Conservation (phyloP, 768 basidiomycete genomes). For the Rhodotorula kratochvilovae region DNA sequence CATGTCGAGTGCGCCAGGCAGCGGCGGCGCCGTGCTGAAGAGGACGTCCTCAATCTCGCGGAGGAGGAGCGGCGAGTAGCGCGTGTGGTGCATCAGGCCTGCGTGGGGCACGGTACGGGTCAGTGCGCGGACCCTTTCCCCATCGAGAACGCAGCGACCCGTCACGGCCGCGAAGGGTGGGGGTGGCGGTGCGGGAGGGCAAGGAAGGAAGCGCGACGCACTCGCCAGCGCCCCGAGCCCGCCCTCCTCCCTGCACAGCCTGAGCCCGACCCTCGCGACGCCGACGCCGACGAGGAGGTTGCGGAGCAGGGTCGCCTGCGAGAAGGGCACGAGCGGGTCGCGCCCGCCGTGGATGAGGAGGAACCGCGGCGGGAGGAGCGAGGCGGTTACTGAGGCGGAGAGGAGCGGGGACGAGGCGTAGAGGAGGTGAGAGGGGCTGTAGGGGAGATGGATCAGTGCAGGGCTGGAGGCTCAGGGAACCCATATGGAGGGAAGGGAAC, state of each 20-base stretch:
- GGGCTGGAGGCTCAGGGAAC: no score
- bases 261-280: conserved; percentile 1
- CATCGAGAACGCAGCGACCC: no score
- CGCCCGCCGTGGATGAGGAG: conserved; percentile 30
- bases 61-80: conserved; percentile 14
- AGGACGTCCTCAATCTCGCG: conserved; percentile 21
- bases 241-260: conserved; percentile 23
- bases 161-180: no score
- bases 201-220: not conserved
- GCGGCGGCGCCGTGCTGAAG: not conserved
- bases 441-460: not conserved
- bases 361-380: conserved; percentile 8
- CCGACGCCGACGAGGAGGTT: conserved; percentile 23
- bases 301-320: conserved; percentile 23
- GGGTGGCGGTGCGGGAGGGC: no score
- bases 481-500: no score
- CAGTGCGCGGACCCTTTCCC: not conserved
- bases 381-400: not conserved
- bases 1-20: not conserved
- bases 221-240: conserved; percentile 19
- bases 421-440: conserved; percentile 32
- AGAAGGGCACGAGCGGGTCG: conserved; percentile 14
- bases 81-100: conserved; percentile 32
- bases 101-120: not conserved
- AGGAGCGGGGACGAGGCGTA: conserved; percentile 27